Percentiles rank a stretch among this genome's conserved stretches.
phyloP scores from a whole-genome alignment of 352 stramenopile species.

The Globisporangium barbulae region DNA sequence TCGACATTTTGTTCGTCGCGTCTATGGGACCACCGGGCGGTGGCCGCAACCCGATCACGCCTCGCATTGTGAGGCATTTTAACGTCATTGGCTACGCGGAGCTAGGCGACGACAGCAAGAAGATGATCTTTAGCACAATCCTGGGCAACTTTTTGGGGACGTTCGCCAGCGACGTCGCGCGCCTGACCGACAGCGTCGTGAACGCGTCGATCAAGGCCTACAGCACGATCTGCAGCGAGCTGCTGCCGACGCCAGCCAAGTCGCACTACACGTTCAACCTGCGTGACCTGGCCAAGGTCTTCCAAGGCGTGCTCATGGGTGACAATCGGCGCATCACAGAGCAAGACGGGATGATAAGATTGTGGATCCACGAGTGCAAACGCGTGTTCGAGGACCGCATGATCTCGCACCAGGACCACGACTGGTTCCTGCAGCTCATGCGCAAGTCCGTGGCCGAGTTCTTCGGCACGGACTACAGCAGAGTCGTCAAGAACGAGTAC shows the following conservation, averaged over 20 bases:
- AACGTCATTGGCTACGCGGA: slow-evolving; percentile 93
- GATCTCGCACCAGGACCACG: slow-evolving; percentile 87
- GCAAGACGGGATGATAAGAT: slow-evolving; percentile 62
- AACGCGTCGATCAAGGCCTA: slow-evolving; percentile 88
- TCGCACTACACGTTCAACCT: slow-evolving; percentile 97
- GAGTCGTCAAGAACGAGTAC: slow-evolving; percentile 71
- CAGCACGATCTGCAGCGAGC: slow-evolving; percentile 84
- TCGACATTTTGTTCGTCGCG: slow-evolving; percentile 87
- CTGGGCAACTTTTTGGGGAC: slow-evolving; percentile 79
- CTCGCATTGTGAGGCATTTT: slow-evolving; percentile 90
- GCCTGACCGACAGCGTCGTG: slow-evolving; percentile 70
- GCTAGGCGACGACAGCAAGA: slow-evolving; percentile 87
- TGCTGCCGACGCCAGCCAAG: slow-evolving; percentile 92
- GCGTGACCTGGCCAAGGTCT: slow-evolving; percentile 92
- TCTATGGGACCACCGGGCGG: slow-evolving; percentile 92
- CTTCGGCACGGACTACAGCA: slow-evolving; percentile 82
- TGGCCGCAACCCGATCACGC: slow-evolving; percentile 90
- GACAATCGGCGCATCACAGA: slow-evolving; percentile 70
- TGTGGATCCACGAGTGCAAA: slow-evolving; percentile 93
- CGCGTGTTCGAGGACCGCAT: slow-evolving; percentile 95
- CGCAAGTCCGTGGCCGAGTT: slow-evolving; percentile 58
- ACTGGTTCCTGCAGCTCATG: slow-evolving; percentile 87
- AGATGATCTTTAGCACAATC: slow-evolving; percentile 92
- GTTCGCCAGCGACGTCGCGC: slow-evolving; percentile 50
- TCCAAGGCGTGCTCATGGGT: slow-evolving; percentile 90